Base-by-base conservation (phyloP, 176 grass and related monocot species). In the Aegilops speltoides region DNA sequence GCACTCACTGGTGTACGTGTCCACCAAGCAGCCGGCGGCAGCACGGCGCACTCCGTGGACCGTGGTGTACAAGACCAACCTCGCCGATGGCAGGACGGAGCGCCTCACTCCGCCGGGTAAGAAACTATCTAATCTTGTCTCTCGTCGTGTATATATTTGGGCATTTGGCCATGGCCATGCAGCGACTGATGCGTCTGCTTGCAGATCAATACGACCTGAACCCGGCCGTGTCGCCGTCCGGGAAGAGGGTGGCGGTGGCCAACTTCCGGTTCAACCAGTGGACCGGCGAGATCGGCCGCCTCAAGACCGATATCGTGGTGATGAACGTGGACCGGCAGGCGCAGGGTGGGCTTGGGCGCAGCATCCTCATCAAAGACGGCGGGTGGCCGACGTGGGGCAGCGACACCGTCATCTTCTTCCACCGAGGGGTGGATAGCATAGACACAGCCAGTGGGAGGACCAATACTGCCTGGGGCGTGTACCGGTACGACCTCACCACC, bases 371-470 rank as follows among this genome's bases (percentile, higher is more conserved):
- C 13, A 9, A 1, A 34, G 29, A 91, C 26, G 89, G 69, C 1
- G 89, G 89, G 2, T 91, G 89, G 89, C 86, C 86, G 20, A 76
- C 81, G 17, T 91, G 89, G 89, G 89, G 81, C 52, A 88, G 75
- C 82, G 89, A 88, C 15, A 36, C 80, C 43, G 64, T 91, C 24
- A 22, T 91, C 60, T 91, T 91, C 76, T 91, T 91, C 40, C 89
- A 91, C 26, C 25, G 76, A 22, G 84, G 10, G 41, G 41, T 45
- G 41, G 10, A 45, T 12, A 45, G 3, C 10, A 3, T 12, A 9
- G 41, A 3, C 41, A 45, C 3, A 37, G 36, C 7, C 10, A 43
- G 10, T 45, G 41, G 41, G 41, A 45, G 41, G 41, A 9, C 10
- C 41, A 45, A 45, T 45, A 45, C 41, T 12, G 41, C 2, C 10